Conservation (phyloP, 1,284 basidiomycete species). For the Cystobasidiaceae sp. region DNA sequence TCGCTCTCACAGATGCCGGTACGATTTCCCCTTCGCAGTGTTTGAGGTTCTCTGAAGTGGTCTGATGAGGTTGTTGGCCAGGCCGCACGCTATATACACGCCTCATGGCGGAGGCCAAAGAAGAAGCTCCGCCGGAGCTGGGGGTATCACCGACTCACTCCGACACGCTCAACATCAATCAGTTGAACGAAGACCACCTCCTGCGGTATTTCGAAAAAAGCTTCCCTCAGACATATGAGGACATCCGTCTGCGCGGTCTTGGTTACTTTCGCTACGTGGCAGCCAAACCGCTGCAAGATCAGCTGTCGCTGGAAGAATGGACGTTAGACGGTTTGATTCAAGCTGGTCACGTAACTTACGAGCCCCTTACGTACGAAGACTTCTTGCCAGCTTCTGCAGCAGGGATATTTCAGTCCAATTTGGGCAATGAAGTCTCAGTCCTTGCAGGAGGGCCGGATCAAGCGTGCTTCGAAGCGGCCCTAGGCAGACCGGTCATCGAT, state of each 20-base stretch:
- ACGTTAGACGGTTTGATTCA: conserved; percentile 41
- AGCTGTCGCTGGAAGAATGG: too few relatives aligned
- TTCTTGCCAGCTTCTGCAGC: conserved; percentile 51
- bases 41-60: too few relatives aligned
- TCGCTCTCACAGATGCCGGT: conserved; percentile 48
- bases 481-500: conserved; percentile 22
- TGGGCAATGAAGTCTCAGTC: conserved; percentile 4
- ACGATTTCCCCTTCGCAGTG: too few relatives aligned
- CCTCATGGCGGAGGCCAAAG: conserved; percentile 37
- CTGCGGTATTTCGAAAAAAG: conserved; percentile 41
- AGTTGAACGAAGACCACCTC: conserved; percentile 36
- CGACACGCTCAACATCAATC: conserved; percentile 28
- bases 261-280: conserved; percentile 38
- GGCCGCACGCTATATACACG: conserved; percentile 44
- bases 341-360: conserved; percentile 42
- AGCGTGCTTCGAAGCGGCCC: conserved; percentile 15
- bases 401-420: conserved; percentile 50
- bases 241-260: conserved; percentile 45
- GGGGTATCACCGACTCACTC: conserved; percentile 7
- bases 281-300: background rate
- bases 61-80: too few relatives aligned
- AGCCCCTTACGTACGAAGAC: conserved; percentile 50
- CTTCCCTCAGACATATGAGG: conserved; percentile 43
- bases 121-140: conserved; percentile 27
- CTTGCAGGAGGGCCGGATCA: conserved; percentile 18